These are phyloP conservation scores for Didymella pinodella DNA, from an alignment of 2,329 filamentous ascomycete genomes.

Conservation along the genomic window DNA sequence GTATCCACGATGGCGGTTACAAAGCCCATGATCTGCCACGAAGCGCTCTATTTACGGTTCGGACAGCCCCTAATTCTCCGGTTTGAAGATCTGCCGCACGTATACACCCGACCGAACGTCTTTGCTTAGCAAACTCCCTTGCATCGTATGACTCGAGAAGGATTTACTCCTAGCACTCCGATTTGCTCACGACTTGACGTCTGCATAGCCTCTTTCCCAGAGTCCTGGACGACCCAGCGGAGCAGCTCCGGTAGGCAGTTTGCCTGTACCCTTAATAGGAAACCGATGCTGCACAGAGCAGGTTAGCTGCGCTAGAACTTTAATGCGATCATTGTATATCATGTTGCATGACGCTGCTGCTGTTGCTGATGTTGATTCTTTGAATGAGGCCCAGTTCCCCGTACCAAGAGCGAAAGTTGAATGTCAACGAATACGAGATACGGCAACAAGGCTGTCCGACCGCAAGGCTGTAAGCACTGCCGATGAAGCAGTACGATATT, in stretches of 20 bases:
- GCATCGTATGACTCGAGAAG: not conserved
- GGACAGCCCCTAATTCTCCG: constrained; percentile 3
- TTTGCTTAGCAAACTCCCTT: constrained; percentile 7
- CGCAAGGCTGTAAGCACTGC: not conserved
- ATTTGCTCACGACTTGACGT: constrained; percentile 16
- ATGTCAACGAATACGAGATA: not conserved
- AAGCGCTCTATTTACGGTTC: not conserved
- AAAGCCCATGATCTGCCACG: not conserved
- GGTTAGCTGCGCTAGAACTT: constrained; percentile 7
- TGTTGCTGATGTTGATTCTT: not conserved
- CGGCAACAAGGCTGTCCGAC: not conserved
- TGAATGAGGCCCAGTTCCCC: not conserved
- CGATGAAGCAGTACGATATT: not conserved
- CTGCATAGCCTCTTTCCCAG: constrained; percentile 6
- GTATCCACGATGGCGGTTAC: constrained; percentile 1
- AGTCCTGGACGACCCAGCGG: constrained; percentile 10
- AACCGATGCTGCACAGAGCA: constrained; percentile 11
- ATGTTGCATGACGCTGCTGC: not conserved
- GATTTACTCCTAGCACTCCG: not conserved
- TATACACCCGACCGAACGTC: not conserved
- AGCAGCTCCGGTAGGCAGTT: constrained; percentile 18
- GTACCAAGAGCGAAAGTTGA: not conserved
- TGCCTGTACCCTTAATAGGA: constrained; percentile 3
- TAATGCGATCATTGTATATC: not conserved
- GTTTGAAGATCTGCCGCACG: constrained; percentile 1